phyloP scores from a whole-genome alignment of 202 grass and related monocot genomes.

The Brachypodium distachyon region DNA sequence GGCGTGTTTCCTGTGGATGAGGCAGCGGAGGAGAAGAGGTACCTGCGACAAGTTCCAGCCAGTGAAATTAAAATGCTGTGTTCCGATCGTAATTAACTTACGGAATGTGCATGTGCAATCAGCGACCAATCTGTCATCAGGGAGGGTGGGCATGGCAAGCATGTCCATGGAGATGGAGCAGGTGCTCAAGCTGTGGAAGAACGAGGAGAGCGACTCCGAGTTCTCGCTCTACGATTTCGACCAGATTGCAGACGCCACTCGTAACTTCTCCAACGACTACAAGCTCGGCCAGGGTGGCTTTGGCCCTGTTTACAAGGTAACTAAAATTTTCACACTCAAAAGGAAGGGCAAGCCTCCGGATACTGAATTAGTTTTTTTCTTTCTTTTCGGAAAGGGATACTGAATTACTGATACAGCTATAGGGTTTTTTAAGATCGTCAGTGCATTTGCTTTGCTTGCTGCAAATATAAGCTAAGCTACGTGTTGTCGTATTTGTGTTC shows the following conservation, averaged over 20 bases:
- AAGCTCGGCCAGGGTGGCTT: slow-evolving; percentile 87
- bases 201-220: slow-evolving; percentile 48
- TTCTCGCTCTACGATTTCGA: slow-evolving; percentile 46
- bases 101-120: not conserved
- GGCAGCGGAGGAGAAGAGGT: slow-evolving; percentile 42
- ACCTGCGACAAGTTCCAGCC: not conserved
- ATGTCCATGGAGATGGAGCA: slow-evolving; percentile 64
- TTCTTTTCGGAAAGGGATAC: too few species aligned
- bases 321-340: not conserved
- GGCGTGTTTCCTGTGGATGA: slow-evolving; percentile 40
- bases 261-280: slow-evolving; percentile 43
- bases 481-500: not conserved
- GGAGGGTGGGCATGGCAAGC: slow-evolving; percentile 9
- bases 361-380: too few species aligned
- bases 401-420: not conserved
- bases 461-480: not conserved
- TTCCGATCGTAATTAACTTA: slow-evolving; percentile 5
- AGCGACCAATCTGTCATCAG: slow-evolving; percentile 19
- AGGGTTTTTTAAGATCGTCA: not conserved
- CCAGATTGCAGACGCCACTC: slow-evolving; percentile 42
- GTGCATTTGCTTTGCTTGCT: not conserved
- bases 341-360: too few species aligned
- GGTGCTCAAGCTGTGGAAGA: slow-evolving; percentile 41
- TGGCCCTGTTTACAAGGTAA: slow-evolving; percentile 75
- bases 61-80: too few species aligned